Evolutionary conservation across 176 grass and related monocot species (phyloP).

Genomic region (Carex cristatella): DNA sequence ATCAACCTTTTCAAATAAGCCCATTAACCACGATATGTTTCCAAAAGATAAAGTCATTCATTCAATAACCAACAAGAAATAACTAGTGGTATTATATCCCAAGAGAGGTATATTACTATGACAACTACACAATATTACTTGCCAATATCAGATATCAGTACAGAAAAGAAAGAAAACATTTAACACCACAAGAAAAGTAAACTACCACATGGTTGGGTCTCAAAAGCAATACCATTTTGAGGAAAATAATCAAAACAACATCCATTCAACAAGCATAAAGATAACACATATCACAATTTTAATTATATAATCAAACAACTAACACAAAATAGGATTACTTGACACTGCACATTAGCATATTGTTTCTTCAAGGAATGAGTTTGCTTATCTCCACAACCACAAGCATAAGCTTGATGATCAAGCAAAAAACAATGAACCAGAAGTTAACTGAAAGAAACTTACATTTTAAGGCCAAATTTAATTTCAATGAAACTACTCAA

Average conservation of each 20-base stretch:
- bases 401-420: neutral
- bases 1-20: neutral
- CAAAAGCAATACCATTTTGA: conserved; percentile 8
- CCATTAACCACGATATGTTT: neutral
- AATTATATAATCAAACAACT: conserved; percentile 13
- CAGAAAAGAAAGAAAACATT: neutral
- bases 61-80: neutral
- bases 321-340: conserved; percentile 14
- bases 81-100: neutral
- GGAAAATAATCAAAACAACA: neutral
- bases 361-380: conserved; percentile 9
- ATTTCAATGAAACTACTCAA: neutral
- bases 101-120: conserved; percentile 1
- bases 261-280: conserved; percentile 3
- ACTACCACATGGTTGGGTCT: neutral
- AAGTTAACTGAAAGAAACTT: neutral
- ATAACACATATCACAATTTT: neutral
- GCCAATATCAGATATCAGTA: neutral
- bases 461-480: neutral
- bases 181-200: neutral
- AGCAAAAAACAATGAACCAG: neutral
- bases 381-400: neutral
- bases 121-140: neutral
- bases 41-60: neutral
- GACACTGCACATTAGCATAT: conserved; percentile 14